These are phyloP conservation scores for Aspergillus brunneoviolaceus DNA, from an alignment of 2,329 filamentous ascomycete species.

Conservation along the genomic window DNA sequence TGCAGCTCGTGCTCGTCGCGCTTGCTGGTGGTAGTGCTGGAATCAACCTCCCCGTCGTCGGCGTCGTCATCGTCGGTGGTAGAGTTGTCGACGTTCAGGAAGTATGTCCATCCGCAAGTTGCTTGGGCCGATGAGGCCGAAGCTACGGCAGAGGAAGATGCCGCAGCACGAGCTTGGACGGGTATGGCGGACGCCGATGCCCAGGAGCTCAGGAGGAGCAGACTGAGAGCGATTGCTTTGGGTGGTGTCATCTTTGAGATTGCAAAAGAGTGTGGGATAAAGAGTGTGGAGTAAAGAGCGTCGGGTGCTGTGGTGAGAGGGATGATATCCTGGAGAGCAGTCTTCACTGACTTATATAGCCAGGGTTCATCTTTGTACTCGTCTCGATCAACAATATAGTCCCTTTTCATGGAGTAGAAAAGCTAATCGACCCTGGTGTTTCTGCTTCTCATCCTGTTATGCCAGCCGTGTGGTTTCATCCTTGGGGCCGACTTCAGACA, in stretches of 20 bases:
- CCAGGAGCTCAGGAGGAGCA: not conserved
- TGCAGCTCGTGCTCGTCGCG: not conserved
- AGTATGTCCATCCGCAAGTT: not conserved
- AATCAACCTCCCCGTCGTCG: not conserved
- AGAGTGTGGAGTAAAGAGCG: not conserved
- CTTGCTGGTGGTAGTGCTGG: not conserved
- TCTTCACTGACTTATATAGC: not conserved
- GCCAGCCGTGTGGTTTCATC: not conserved
- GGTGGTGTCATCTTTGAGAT: not conserved
- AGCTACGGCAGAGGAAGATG: not conserved
- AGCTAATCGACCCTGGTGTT: not conserved
- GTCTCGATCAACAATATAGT: no score
- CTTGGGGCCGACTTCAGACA: not conserved
- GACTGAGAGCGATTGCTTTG: slow-evolving; percentile 1
- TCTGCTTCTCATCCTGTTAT: not conserved
- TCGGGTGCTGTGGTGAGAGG: not conserved
- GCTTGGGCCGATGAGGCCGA: not conserved
- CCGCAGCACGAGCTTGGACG: not conserved
- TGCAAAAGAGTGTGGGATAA: not conserved
- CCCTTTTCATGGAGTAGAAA: not conserved
- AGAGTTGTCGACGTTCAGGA: not conserved
- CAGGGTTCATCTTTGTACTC: not conserved
- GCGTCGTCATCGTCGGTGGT: not conserved
- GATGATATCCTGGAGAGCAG: not conserved
- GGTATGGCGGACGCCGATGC: slow-evolving; percentile 1